Evolutionary conservation across 805 yeast genomes (phyloP).

Genomic region (Wickerhamomyces ciferrii): DNA sequence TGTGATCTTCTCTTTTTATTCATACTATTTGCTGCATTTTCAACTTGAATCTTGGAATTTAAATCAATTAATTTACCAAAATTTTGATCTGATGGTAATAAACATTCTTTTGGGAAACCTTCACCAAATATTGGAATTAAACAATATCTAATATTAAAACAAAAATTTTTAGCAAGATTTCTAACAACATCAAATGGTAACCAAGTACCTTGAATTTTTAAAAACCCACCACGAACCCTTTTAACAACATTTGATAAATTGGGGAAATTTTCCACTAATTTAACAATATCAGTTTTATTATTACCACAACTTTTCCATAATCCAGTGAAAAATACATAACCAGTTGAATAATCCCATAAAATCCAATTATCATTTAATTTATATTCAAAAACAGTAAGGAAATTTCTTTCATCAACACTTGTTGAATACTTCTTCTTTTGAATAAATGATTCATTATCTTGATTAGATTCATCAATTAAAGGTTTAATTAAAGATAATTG

Average conservation of each 20-base stretch:
- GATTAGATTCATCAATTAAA: neutral
- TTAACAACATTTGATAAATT: slow-evolving; percentile 27
- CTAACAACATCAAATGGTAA: slow-evolving; percentile 66
- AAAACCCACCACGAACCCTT: slow-evolving; percentile 84
- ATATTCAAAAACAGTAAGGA: slow-evolving; percentile 68
- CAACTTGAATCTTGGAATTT: neutral
- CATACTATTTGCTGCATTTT: slow-evolving; percentile 5
- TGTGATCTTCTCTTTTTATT: slow-evolving; percentile 7
- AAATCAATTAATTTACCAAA: slow-evolving; percentile 18
- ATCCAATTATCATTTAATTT: slow-evolving; percentile 65
- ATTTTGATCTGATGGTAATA: slow-evolving; percentile 16
- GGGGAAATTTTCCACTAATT: slow-evolving; percentile 37
- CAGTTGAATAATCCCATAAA: slow-evolving; percentile 82
- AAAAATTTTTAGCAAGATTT: slow-evolving; percentile 64
- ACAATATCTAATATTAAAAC: slow-evolving; percentile 71
- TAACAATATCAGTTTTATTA: slow-evolving; percentile 72
- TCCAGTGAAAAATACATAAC: slow-evolving; percentile 84
- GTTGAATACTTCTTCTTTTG: slow-evolving; percentile 57
- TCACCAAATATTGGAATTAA: slow-evolving; percentile 78
- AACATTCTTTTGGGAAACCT: slow-evolving; percentile 40
- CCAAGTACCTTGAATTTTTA: slow-evolving; percentile 96
- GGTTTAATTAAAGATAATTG: slow-evolving; percentile 13
- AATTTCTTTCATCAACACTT: slow-evolving; percentile 65
- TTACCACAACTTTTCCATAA: slow-evolving; percentile 76
- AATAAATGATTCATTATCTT: slow-evolving; percentile 4